Percentiles rank a stretch among this genome's conserved stretches.
phyloP scores from a whole-genome alignment of 345 rosid species.

The Sonneratia alba region DNA sequence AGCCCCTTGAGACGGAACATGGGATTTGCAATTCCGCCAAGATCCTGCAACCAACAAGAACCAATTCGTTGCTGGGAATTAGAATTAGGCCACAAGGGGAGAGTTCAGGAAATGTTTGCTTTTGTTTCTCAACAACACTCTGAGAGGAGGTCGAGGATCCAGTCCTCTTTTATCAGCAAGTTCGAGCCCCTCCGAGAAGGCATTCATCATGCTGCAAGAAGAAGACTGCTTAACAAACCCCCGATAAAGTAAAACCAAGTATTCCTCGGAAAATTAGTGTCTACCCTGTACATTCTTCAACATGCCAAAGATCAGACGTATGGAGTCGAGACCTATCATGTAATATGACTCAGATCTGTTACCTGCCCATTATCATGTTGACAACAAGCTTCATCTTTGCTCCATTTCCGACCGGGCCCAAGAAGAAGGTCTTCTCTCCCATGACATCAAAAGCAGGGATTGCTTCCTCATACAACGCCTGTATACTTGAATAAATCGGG shows the following conservation, averaged over 20 bases:
- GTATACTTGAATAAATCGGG: conserved; percentile 7
- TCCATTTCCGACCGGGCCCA: conserved; percentile 88
- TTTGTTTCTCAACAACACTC: conserved; percentile 51
- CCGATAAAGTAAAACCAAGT: not conserved
- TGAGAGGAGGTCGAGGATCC: conserved; percentile 57
- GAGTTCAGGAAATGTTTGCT: not conserved
- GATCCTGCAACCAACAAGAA: conserved; percentile 44
- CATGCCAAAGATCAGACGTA: not conserved
- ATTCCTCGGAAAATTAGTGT: not conserved
- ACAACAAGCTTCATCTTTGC: conserved; percentile 94
- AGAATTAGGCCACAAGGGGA: not conserved
- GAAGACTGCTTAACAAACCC: not conserved
- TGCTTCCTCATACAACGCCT: conserved; percentile 71
- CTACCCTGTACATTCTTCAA: not conserved
- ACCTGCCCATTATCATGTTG: conserved; percentile 99
- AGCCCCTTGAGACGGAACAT: conserved; percentile 87
- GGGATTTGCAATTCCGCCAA: conserved; percentile 71
- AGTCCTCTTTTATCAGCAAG: conserved; percentile 76
- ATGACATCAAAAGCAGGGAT: conserved; percentile 65
- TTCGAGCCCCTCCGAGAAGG: conserved; percentile 88
- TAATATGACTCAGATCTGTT: conserved; percentile 3
- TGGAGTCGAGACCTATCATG: not conserved
- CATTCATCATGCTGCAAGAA: conserved; percentile 65
- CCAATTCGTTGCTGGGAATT: not conserved
- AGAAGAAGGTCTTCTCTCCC: conserved; percentile 82